Percentiles rank a stretch among this genome's conserved stretches.
Evolutionary conservation across 2,329 filamentous ascomycete genomes (phyloP).

Genomic region (Phaeoacremonium minimum): DNA sequence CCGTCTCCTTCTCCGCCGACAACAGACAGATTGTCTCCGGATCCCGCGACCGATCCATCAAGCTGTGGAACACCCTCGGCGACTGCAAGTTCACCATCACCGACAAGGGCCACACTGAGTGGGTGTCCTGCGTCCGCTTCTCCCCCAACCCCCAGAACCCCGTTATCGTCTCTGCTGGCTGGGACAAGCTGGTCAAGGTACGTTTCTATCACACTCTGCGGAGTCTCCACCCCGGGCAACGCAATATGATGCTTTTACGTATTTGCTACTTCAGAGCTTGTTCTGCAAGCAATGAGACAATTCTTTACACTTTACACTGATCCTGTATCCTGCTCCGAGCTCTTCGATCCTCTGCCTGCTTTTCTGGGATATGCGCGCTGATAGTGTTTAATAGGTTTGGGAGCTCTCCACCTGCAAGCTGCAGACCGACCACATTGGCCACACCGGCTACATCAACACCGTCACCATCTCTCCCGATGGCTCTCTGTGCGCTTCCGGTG

Average conservation of each 20-base stretch:
- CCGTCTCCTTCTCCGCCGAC: conserved; percentile 99
- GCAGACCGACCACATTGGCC: conserved; percentile 99
- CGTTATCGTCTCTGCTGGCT: conserved; percentile 96
- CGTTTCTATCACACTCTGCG: conserved; percentile 32
- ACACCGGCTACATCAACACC: conserved; percentile 99
- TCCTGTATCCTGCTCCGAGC: conserved; percentile 31
- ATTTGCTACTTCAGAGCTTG: conserved; percentile 99
- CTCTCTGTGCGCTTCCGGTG: conserved; percentile 97
- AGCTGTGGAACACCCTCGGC: conserved; percentile 99
- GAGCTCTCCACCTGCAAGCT: conserved; percentile 99
- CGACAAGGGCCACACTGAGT: conserved; percentile 99
- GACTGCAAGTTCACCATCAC: conserved; percentile 99
- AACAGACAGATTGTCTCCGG: conserved; percentile 99
- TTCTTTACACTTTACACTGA: conserved; percentile 89
- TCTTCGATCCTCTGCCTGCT: neutral
- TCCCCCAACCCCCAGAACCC: conserved; percentile 99
- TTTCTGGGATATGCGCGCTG: too few species aligned
- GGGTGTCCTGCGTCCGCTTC: conserved; percentile 99
- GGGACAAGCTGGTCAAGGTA: conserved; percentile 99
- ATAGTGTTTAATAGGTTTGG: conserved; percentile 71
- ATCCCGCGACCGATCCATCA: conserved; percentile 97
- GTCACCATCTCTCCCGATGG: conserved; percentile 99
- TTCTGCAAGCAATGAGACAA: conserved; percentile 92
- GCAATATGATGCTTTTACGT: conserved; percentile 95
- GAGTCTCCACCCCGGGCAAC: conserved; percentile 10